phyloP scores from a whole-genome alignment of 2,329 filamentous ascomycete genomes.

The Neofusicoccum ribis region DNA sequence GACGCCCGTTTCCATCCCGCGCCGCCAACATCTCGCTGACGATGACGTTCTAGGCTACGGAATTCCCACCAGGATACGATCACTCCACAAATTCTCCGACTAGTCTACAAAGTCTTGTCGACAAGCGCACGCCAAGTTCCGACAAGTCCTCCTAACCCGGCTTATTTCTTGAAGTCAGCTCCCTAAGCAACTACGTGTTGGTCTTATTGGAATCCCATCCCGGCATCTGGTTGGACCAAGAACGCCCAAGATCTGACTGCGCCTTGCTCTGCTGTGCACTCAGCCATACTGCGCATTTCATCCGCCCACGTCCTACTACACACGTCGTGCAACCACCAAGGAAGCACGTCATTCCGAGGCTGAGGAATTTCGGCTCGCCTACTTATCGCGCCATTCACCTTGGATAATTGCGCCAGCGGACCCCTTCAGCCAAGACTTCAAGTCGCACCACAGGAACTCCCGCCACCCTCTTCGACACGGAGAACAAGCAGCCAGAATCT shows the following conservation, averaged over 20 bases:
- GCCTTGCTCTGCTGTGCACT: not conserved
- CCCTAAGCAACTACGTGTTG: not conserved
- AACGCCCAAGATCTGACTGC: not conserved
- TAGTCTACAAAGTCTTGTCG: not conserved
- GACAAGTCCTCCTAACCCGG: not conserved
- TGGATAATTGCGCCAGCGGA: constrained; percentile 6
- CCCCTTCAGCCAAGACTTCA: not conserved
- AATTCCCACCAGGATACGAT: not conserved
- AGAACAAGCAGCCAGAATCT: not conserved
- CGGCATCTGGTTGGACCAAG: not conserved
- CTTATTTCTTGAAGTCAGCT: not conserved
- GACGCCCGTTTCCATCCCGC: not conserved
- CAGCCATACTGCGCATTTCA: not conserved
- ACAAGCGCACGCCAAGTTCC: not conserved
- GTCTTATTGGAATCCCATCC: not conserved
- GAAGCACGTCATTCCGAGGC: not conserved
- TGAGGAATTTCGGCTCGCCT: constrained; percentile 1
- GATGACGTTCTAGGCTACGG: constrained; percentile 4
- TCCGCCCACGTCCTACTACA: not conserved
- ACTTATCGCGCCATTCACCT: constrained; percentile 5
- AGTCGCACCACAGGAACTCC: not conserved
- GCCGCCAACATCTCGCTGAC: constrained; percentile 5
- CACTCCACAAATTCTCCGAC: not conserved
- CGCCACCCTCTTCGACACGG: not conserved
- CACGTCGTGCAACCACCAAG: constrained; percentile 7